Conservation (phyloP, 257 asterid genomes). For the Nicotiana attenuata region DNA sequence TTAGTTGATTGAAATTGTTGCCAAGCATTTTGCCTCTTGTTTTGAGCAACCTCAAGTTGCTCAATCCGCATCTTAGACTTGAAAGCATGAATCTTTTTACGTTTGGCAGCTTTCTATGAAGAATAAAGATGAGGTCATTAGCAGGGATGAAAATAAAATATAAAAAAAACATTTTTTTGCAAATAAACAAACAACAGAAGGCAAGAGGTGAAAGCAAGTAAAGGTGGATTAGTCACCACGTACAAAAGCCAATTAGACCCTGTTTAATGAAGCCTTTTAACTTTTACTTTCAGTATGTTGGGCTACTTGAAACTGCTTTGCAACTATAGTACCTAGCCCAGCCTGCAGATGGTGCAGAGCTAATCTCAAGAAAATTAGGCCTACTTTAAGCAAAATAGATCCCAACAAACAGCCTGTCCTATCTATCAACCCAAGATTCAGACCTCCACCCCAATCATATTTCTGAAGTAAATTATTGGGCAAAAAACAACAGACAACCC, state of each 20-base stretch:
- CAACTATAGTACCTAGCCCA: background rate
- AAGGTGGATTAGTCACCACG: background rate
- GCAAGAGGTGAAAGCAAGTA: background rate
- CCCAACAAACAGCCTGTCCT: background rate
- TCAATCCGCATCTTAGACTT: slow-evolving; percentile 95
- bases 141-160: background rate
- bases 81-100: slow-evolving; percentile 84
- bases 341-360: background rate
- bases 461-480: background rate
- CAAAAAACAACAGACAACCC: too few relatives aligned
- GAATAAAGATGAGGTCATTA: background rate
- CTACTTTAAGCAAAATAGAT: background rate
- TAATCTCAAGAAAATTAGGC: background rate
- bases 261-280: background rate
- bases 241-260: background rate
- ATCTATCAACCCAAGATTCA: background rate
- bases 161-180: background rate
- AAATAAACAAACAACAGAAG: background rate
- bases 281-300: background rate
- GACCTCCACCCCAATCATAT: background rate
- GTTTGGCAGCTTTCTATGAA: slow-evolving; percentile 78
- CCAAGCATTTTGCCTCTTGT: slow-evolving; percentile 97
- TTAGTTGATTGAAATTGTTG: slow-evolving; percentile 95
- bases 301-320: background rate
- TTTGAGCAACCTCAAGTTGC: slow-evolving; percentile 85